Conservation (phyloP, 257 asterid species). For the Voacanga thouarsii region DNA sequence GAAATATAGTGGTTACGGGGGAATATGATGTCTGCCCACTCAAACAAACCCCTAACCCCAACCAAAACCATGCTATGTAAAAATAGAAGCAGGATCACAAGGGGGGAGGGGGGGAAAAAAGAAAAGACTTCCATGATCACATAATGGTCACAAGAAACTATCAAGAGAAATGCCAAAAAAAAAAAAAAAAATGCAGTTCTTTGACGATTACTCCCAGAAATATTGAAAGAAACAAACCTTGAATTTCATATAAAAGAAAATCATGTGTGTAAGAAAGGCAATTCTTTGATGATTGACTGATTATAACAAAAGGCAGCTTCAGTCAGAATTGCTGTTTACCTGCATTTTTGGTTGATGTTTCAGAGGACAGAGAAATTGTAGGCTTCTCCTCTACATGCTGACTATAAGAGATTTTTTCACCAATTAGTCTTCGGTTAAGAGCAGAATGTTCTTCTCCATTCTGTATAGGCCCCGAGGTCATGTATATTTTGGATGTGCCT, state of each 20-base stretch:
- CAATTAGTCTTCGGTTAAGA: conserved; percentile 17
- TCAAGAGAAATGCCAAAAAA: neutral
- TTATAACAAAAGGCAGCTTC: neutral
- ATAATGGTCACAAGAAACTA: neutral
- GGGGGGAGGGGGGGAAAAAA: too few species aligned
- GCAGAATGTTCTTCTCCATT: conserved; percentile 27
- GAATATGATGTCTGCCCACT: neutral
- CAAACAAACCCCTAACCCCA: neutral
- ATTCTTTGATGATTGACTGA: neutral
- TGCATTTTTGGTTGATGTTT: conserved; percentile 26
- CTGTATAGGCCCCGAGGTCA: conserved; percentile 20
- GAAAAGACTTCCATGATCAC: too few species aligned
- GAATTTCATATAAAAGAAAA: neutral
- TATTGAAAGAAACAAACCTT: neutral
- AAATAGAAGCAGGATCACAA: neutral
- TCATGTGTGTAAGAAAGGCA: neutral
- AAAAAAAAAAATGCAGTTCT: neutral
- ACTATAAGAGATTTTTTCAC: conserved; percentile 21
- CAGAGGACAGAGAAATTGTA: conserved; percentile 15
- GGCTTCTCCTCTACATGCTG: conserved; percentile 30
- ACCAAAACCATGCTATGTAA: too few species aligned
- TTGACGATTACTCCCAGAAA: neutral
- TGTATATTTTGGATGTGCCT: conserved; percentile 6
- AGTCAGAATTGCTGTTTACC: neutral
- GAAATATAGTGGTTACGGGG: neutral